Base-by-base conservation (phyloP, 2,329 filamentous ascomycete genomes). In the Phaeomoniella chlamydospora region DNA sequence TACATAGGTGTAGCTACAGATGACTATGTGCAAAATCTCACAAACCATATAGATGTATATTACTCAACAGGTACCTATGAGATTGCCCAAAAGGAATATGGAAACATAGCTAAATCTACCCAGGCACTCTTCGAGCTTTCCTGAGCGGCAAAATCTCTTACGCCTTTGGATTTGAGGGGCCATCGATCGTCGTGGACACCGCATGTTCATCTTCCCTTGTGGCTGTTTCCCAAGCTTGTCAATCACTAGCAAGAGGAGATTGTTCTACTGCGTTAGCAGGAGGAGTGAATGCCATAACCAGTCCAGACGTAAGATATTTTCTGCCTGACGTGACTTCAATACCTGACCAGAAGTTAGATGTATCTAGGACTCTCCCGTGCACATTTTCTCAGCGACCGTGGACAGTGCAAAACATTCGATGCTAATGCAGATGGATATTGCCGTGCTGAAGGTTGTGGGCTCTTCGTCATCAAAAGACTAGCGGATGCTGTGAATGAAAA, bases 391-490 rank as follows among this genome's bases (percentile, higher is more conserved):
- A 64, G 57, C 12, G 52, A 53, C 0, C 62, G 56, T 2, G 66
- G 67, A 0, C 50, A 55, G 5, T 71, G 66, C 37, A 65, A 64
- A 34, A 51, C 63, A 1, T 68, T 65, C 26, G 64, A 67, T 34
- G 50, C 51, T 3, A 43, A 51, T 5, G 67, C 66, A 0, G 63
- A 69, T 47, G 67, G 68, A 0, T 72, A 71, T 41, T 68, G 64
- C 39, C 62, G 68, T 12, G 64, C 56, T 0, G 68, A 72, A 36
- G 67, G 57, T 6, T 5, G 30, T 9, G 61, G 61, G 1, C 51
- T 55, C 0, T 41, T 76, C 0, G 49, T 75, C 0, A 41, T 77
- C 0, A 76, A 76, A 46, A 53, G 48, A 1, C 45, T 75, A 1
- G 50, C 46, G 4, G 49, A 57, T 1, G 73, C 73, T 0, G 37